Conservation (phyloP, 129 eudicot species). For the Escallonia herrerae region DNA sequence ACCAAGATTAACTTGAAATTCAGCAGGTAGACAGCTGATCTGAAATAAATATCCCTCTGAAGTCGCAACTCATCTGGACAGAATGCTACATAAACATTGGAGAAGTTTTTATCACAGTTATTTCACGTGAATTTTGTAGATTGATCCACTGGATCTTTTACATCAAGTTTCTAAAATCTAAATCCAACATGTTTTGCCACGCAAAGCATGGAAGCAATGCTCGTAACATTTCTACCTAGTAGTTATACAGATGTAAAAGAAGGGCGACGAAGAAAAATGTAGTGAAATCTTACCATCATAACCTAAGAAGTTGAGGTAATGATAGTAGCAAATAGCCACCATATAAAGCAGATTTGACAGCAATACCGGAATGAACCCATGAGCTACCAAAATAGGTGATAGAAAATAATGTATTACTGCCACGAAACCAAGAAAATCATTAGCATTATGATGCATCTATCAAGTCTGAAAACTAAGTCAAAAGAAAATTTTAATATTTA, state of each 20-base stretch:
- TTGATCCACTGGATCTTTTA: too few species aligned
- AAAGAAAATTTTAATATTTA: background rate
- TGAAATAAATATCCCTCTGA: too few species aligned
- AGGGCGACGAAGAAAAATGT: background rate
- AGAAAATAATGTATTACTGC: conserved; percentile 88
- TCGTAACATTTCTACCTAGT: too few species aligned
- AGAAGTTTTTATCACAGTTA: too few species aligned
- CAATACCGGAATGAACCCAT: conserved; percentile 83
- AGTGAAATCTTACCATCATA: conserved; percentile 68
- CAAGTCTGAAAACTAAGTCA: conserved; percentile 4
- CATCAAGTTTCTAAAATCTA: too few species aligned
- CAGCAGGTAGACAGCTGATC: too few species aligned
- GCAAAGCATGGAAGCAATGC: background rate
- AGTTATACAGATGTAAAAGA: background rate
- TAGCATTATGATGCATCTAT: background rate
- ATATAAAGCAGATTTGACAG: conserved; percentile 86
- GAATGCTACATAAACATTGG: too few species aligned
- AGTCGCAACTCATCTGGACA: too few species aligned
- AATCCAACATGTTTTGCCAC: background rate
- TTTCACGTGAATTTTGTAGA: too few species aligned
- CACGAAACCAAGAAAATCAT: conserved; percentile 23
- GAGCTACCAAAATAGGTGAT: conserved; percentile 88
- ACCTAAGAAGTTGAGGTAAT: conserved; percentile 92
- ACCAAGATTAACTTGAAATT: too few species aligned
- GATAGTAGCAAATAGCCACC: conserved; percentile 82